Percentiles rank a stretch among this genome's conserved stretches.
Conservation (phyloP, 441 rosid species). For the Populus hybrid region DNA sequence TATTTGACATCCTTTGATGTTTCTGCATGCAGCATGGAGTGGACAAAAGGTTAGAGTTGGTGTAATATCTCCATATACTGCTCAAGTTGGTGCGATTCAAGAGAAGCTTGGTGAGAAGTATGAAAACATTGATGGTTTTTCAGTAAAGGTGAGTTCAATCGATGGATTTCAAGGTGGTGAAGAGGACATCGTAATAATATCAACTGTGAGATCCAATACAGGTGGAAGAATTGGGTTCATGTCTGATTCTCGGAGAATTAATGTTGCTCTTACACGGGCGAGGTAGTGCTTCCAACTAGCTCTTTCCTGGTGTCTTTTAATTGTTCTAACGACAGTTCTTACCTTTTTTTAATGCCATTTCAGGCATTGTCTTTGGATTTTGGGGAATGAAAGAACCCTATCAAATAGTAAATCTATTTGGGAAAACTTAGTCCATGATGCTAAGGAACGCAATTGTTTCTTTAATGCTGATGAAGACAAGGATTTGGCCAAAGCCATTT, state of each 20-base stretch:
- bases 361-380: conserved; percentile 48
- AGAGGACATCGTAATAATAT: conserved; percentile 42
- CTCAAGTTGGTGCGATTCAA: conserved; percentile 43
- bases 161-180: conserved; percentile 63
- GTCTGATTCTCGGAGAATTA: too few relatives aligned
- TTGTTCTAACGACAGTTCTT: background rate
- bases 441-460: conserved; percentile 43
- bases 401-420: conserved; percentile 31
- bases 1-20: background rate
- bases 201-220: conserved; percentile 46
- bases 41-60: conserved; percentile 29
- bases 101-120: conserved; percentile 29
- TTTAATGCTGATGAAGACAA: conserved; percentile 38
- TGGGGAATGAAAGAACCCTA: conserved; percentile 39
- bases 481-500: conserved; percentile 33
- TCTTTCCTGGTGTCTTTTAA: background rate
- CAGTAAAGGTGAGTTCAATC: conserved; percentile 35
- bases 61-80: conserved; percentile 43
- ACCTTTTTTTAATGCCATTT: background rate
- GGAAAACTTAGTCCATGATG: conserved; percentile 34
- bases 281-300: too few relatives aligned
- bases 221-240: background rate
- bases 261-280: too few relatives aligned
- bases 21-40: conserved; percentile 25
- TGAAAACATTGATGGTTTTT: conserved; percentile 25